phyloP scores from a whole-genome alignment of 148 eudicot species.

The Chenopodium berlandieri region DNA sequence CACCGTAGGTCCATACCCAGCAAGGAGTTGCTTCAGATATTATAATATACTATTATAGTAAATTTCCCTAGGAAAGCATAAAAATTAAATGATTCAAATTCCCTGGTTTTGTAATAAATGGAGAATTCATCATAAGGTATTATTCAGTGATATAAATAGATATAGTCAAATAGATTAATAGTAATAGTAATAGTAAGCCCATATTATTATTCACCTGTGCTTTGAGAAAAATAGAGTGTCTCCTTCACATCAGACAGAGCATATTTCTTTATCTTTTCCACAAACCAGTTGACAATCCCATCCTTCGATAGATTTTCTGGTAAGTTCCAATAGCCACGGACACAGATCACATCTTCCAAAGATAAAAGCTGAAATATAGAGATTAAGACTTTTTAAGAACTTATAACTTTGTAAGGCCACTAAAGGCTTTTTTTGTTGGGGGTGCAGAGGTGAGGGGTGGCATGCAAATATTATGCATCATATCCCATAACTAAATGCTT shows the following conservation, averaged over 20 bases:
- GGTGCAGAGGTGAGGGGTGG: no score
- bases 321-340: conserved; percentile 90
- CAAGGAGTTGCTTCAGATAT: not conserved
- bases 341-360: conserved; percentile 61
- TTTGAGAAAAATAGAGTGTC: conserved; percentile 66
- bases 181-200: not conserved
- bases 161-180: not conserved
- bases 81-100: no score
- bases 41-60: not conserved
- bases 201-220: conserved; percentile 45
- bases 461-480: not conserved
- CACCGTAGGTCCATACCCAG: no score
- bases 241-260: conserved; percentile 64
- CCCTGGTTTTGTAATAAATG: not conserved
- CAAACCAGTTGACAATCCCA: conserved; percentile 57
- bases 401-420: not conserved
- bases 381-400: not conserved
- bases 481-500: not conserved
- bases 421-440: not conserved
- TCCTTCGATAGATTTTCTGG: conserved; percentile 55
- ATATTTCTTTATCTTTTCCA: conserved; percentile 41
- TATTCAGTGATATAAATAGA: not conserved
- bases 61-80: not conserved
- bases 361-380: conserved; percentile 59
- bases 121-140: not conserved